phyloP scores from a whole-genome alignment of 768 basidiomycete species.

The Omphalotus guepiniiformis region DNA sequence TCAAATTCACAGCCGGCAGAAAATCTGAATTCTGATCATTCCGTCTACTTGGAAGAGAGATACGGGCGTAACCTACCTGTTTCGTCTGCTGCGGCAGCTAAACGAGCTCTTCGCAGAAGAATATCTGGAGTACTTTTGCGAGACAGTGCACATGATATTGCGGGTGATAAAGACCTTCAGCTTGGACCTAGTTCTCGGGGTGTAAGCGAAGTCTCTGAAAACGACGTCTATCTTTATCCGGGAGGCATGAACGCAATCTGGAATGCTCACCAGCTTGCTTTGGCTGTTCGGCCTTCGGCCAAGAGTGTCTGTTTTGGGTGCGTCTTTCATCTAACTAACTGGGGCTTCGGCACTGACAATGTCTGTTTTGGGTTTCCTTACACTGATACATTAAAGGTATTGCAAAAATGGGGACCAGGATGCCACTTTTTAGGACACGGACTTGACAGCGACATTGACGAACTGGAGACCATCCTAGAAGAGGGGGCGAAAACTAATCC shows the following conservation, averaged over 20 bases:
- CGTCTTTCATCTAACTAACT: conserved; percentile 21
- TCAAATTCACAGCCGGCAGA: conserved; percentile 31
- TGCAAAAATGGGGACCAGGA: conserved; percentile 96
- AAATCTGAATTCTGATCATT: conserved; percentile 55
- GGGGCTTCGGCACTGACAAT: not conserved
- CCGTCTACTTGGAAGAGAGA: conserved; percentile 85
- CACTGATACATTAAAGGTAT: conserved; percentile 88
- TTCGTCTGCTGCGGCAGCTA: conserved; percentile 70
- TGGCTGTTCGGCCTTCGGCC: conserved; percentile 46
- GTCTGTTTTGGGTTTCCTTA: conserved; percentile 74
- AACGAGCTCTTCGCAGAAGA: conserved; percentile 79
- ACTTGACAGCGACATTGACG: conserved; percentile 67
- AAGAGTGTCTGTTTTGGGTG: conserved; percentile 97
- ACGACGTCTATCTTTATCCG: conserved; percentile 86
- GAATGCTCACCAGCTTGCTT: conserved; percentile 75
- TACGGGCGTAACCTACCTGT: conserved; percentile 89
- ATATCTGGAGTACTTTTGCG: conserved; percentile 82
- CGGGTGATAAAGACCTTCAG: conserved; percentile 40
- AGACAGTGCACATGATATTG: conserved; percentile 43
- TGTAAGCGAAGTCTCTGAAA: conserved; percentile 65
- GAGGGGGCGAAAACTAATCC: conserved; percentile 35
- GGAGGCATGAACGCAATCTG: conserved; percentile 95
- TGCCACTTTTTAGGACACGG: conserved; percentile 87
- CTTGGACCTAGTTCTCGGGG: conserved; percentile 67
- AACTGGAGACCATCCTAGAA: conserved; percentile 60